phyloP scores from a whole-genome alignment of 129 eudicot species.

The Calendula officinalis region DNA sequence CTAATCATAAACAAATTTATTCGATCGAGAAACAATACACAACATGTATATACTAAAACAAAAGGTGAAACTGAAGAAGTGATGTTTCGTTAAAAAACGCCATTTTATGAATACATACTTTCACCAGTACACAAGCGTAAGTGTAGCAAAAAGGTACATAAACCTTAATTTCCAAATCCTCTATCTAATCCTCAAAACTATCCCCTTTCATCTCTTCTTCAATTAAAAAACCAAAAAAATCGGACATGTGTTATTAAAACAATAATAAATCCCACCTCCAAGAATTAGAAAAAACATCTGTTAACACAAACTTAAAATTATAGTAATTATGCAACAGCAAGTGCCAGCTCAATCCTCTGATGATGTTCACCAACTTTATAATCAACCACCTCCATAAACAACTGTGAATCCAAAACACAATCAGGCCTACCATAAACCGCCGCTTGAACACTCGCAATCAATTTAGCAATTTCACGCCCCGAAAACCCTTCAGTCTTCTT shows the following conservation, averaged over 20 bases:
- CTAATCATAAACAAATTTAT: neutral
- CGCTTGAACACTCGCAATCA: constrained; percentile 93
- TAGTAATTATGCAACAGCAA: constrained; percentile 42
- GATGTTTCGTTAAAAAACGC: no score
- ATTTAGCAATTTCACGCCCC: constrained; percentile 93
- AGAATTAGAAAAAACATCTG: neutral
- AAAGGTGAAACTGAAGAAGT: neutral
- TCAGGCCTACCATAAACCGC: constrained; percentile 96
- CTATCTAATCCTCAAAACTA: constrained; percentile 19
- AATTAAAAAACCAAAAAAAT: neutral
- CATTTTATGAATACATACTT: constrained; percentile 14
- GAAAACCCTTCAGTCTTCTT: constrained; percentile 84
- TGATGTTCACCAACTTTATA: constrained; percentile 90
- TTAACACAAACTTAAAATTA: neutral
- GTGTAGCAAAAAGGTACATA: constrained; percentile 9
- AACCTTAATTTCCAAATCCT: constrained; percentile 22
- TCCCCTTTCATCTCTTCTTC: neutral
- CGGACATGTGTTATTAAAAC: neutral
- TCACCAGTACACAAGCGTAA: constrained; percentile 1
- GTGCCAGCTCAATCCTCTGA: constrained; percentile 67
- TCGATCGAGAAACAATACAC: neutral
- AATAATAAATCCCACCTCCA: constrained; percentile 1
- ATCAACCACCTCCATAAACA: constrained; percentile 89
- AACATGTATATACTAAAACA: neutral
- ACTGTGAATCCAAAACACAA: constrained; percentile 70